A percentile compares a stretch with the other conserved stretches of the same genome.
Conservation (phyloP, 2,329 filamentous ascomycete genomes). For the Myriosclerotinia scirpicola region DNA sequence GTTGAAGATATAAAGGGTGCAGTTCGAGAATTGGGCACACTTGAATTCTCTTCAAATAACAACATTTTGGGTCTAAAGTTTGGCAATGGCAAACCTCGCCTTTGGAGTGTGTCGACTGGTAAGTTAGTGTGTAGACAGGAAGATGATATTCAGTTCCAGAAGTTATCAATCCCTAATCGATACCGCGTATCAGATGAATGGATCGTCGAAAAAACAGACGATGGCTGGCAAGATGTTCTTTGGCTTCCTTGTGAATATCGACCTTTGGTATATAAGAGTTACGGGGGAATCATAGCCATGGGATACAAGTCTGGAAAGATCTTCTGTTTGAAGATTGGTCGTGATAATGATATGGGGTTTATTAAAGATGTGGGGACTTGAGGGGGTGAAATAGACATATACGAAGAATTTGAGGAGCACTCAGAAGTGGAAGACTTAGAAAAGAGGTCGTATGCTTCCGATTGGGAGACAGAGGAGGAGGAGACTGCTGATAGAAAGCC, state of each 20-base stretch:
- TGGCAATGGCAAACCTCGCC: background rate
- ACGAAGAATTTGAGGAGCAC: background rate
- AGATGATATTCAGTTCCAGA: background rate
- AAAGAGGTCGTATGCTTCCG: too few species aligned
- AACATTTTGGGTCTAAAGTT: background rate
- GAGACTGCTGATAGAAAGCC: too few species aligned
- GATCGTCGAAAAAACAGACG: background rate
- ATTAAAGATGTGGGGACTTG: background rate
- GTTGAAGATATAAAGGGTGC: too few species aligned
- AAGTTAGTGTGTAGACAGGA: background rate
- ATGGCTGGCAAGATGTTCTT: background rate
- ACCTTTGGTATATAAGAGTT: background rate
- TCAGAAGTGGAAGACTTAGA: too few species aligned
- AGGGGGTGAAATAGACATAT: background rate
- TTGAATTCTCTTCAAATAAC: background rate
- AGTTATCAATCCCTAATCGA: background rate
- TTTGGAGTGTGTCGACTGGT: background rate
- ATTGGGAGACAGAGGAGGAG: too few species aligned
- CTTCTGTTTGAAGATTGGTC: background rate
- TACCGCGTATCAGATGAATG: background rate
- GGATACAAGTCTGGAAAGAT: background rate
- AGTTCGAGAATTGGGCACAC: background rate
- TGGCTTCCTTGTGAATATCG: background rate
- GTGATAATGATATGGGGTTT: background rate
- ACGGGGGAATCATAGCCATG: background rate